These are phyloP conservation scores for Backusella psychrophila DNA, from an alignment of 192 early-diverging fungal genomes.

Conservation along the genomic window DNA sequence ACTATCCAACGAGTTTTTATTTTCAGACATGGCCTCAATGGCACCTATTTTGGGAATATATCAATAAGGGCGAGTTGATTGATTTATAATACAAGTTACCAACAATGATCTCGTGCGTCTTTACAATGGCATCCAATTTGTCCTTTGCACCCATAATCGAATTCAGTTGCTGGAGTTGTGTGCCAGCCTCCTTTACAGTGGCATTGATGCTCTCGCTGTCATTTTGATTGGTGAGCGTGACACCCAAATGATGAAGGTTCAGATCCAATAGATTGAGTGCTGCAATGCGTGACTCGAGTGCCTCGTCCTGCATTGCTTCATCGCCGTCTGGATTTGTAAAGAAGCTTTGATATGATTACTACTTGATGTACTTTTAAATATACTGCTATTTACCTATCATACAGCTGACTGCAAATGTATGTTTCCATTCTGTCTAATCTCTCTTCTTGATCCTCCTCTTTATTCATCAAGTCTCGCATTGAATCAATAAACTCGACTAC, in stretches of 20 bases:
- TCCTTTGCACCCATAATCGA: conserved; percentile 38
- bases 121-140: conserved; percentile 42
- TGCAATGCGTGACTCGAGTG: conserved; percentile 61
- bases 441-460: conserved; percentile 8
- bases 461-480: conserved; percentile 14
- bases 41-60: neutral
- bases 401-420: conserved; percentile 46
- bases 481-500: conserved; percentile 18
- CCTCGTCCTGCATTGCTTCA: conserved; percentile 60
- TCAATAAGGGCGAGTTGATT: too few species aligned
- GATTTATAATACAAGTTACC: neutral
- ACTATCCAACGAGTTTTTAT: conserved; percentile 2
- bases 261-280: conserved; percentile 65
- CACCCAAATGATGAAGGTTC: conserved; percentile 56
- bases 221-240: conserved; percentile 38
- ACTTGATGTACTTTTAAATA: neutral
- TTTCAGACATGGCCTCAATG: conserved; percentile 17
- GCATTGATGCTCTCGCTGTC: conserved; percentile 40
- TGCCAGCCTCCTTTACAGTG: conserved; percentile 39
- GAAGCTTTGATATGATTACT: conserved; percentile 13
- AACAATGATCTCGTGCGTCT: conserved; percentile 41
- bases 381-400: conserved; percentile 25
- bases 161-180: conserved; percentile 44
- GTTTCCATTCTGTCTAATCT: conserved; percentile 45
- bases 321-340: conserved; percentile 43